phyloP scores from a whole-genome alignment of 208 protist genomes.

The Endotrypanum monterogeii region DNA sequence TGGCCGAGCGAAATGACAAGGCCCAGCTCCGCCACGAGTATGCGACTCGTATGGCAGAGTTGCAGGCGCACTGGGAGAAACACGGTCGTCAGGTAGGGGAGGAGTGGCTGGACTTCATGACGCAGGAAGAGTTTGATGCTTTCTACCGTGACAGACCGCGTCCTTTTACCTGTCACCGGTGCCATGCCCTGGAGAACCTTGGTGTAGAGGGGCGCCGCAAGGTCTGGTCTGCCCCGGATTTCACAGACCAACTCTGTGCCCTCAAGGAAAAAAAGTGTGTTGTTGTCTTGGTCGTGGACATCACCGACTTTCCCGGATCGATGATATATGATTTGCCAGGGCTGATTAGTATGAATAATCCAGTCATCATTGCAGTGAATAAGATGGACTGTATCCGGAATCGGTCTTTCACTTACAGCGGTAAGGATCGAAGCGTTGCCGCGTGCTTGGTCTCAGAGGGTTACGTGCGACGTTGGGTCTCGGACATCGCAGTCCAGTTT shows the following conservation, averaged over 20 bases:
- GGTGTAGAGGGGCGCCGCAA: slow-evolving; percentile 76
- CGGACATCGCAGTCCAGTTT: slow-evolving; percentile 82
- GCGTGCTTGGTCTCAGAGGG: slow-evolving; percentile 65
- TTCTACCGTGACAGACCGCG: slow-evolving; percentile 75
- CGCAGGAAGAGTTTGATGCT: slow-evolving; percentile 91
- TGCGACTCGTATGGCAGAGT: slow-evolving; percentile 86
- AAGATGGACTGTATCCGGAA: slow-evolving; percentile 93
- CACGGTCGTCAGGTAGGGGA: slow-evolving; percentile 90
- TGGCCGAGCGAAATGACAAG: slow-evolving; percentile 55
- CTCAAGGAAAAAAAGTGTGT: slow-evolving; percentile 84
- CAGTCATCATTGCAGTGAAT: slow-evolving; percentile 90
- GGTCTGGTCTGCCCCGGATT: slow-evolving; percentile 91
- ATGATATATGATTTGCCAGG: slow-evolving; percentile 91
- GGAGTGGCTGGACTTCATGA: slow-evolving; percentile 95
- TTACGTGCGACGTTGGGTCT: slow-evolving; percentile 82
- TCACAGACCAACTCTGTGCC: slow-evolving; percentile 81
- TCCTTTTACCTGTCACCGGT: slow-evolving; percentile 88
- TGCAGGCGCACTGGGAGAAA: slow-evolving; percentile 89
- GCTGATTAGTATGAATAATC: slow-evolving; percentile 93
- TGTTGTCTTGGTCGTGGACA: slow-evolving; percentile 90
- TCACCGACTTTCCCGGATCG: slow-evolving; percentile 90
- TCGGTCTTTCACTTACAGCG: slow-evolving; percentile 82
- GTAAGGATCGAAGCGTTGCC: slow-evolving; percentile 72
- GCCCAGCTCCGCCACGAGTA: slow-evolving; percentile 70
- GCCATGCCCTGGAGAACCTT: slow-evolving; percentile 87